Evolutionary conservation across 2,329 filamentous ascomycete species (phyloP), one percentile per base, ranked within the genome.

Genomic region (Cercospora citrullina): DNA sequence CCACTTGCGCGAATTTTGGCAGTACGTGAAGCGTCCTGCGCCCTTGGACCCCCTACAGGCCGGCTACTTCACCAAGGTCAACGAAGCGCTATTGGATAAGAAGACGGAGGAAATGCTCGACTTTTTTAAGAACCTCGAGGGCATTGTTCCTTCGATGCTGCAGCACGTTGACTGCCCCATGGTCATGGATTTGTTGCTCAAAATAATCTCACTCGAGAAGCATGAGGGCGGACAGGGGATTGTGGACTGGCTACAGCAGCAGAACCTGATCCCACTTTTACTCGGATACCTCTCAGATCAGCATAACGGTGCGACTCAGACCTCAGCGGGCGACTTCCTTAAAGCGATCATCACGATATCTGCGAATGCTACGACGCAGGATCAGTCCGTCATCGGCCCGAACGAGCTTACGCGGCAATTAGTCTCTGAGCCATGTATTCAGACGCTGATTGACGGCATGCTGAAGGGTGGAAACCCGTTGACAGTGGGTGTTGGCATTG

Each of bases 271-370:
- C 72, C 93, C 94, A 0, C 90, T 88, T 3, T 85, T 99, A 2
- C 87, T 99, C 1, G 91, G 92, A 5, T 97, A 94, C 79, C 87
- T 99, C 23, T 90, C 92, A 2, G 90, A 93, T 0, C 89, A 96
- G 69, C 89, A 96, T 76, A 91, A 89, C 71, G 92, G 93, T 79
- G 92, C 94, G 1, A 96, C 95, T 2, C 95, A 99, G 79, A 98
- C 95, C 0, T 96, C 95, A 0, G 95, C 95, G 0, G 95, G 95
- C 53, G 95, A 99, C 78, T 99, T 99, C 74, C 87, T 99, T 75
- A 99, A 99, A 80, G 95, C 95, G 51, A 97, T 99, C 77, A 98
- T 99, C 73, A 99, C 95, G 28, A 97, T 99, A 67, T 98, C 95
- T 1, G 95, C 95, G 69, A 99, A 99, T 77, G 95, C 95, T 3